These are phyloP conservation scores for Metschnikowia picachoensis DNA, from an alignment of 805 yeast species.

Conservation along the genomic window DNA sequence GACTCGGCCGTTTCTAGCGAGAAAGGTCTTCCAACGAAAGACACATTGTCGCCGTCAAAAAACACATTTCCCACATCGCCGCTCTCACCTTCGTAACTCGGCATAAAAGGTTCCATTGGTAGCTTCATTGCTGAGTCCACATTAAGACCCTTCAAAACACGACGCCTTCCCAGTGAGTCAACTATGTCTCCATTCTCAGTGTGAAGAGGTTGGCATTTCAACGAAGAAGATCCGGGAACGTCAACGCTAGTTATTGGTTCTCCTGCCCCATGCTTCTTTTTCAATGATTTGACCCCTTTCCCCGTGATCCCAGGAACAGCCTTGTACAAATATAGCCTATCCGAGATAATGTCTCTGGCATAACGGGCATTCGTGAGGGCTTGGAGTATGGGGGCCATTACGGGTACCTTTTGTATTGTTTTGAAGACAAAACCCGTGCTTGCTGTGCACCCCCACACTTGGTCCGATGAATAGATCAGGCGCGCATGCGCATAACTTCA, in stretches of 20 bases:
- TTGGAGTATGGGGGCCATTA: constrained; percentile 5
- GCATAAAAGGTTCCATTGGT: constrained; percentile 55
- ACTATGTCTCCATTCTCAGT: constrained; percentile 58
- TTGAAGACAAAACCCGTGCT: not conserved
- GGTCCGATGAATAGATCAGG: not conserved
- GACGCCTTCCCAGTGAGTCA: constrained; percentile 52
- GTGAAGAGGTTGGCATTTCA: constrained; percentile 22
- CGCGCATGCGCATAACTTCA: not conserved
- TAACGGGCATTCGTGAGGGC: constrained; percentile 4
- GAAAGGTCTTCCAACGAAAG: constrained; percentile 83
- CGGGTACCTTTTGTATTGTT: not conserved
- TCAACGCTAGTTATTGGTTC: constrained; percentile 10
- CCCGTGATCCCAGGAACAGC: constrained; percentile 24
- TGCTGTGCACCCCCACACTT: constrained; percentile 1
- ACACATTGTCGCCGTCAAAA: constrained; percentile 67
- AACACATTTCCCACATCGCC: constrained; percentile 42
- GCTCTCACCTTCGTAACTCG: constrained; percentile 38
- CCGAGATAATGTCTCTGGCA: constrained; percentile 11
- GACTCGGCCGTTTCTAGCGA: constrained; percentile 65
- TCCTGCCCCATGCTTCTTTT: constrained; percentile 19
- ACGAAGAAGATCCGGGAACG: constrained; percentile 7
- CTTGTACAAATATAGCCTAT: constrained; percentile 30
- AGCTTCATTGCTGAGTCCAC: constrained; percentile 70
- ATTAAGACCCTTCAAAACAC: constrained; percentile 75
- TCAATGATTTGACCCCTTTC: constrained; percentile 27